These are phyloP conservation scores for Pythium apleroticum DNA, from an alignment of 352 stramenopile genomes.

Conservation along the genomic window DNA sequence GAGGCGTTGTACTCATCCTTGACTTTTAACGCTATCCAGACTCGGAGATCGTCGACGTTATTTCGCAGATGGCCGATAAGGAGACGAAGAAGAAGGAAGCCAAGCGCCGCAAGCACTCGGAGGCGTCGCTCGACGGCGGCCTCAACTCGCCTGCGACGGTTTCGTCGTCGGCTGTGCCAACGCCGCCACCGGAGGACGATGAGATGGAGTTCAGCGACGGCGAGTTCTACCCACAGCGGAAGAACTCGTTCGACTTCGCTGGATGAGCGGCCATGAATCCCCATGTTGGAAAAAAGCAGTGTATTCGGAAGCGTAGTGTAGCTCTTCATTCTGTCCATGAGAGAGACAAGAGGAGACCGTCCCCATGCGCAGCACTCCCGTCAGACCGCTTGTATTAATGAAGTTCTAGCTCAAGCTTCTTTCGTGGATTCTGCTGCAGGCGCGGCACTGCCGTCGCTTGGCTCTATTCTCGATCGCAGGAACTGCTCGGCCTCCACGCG, in stretches of 20 bases:
- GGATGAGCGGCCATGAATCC: slow-evolving; percentile 27
- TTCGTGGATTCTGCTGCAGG: background rate
- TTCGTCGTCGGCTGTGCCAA: slow-evolving; percentile 25
- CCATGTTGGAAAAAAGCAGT: slow-evolving; percentile 2
- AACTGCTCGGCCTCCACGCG: slow-evolving; percentile 79
- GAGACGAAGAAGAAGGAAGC: slow-evolving; percentile 57
- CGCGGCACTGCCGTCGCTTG: slow-evolving; percentile 13
- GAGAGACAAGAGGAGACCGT: background rate
- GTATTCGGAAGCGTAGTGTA: slow-evolving; percentile 2
- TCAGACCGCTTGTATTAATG: background rate
- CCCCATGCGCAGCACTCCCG: background rate
- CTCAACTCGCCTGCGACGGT: slow-evolving; percentile 28
- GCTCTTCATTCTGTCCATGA: background rate
- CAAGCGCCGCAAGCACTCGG: slow-evolving; percentile 31
- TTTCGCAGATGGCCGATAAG: slow-evolving; percentile 78
- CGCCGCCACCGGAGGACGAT: slow-evolving; percentile 15
- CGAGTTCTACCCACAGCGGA: slow-evolving; percentile 51
- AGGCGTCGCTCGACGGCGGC: slow-evolving; percentile 16
- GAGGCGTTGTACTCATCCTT: too few species aligned
- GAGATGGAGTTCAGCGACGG: slow-evolving; percentile 18
- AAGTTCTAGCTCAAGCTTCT: background rate
- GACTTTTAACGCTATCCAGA: too few species aligned
- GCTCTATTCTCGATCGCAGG: slow-evolving; percentile 59
- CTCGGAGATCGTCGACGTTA: slow-evolving; percentile 80
- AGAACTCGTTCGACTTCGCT: slow-evolving; percentile 71